Evolutionary conservation across 768 basidiomycete species (phyloP), one percentile per base, ranked within the genome.

Genomic region (Macrolepiota dolichaula): DNA sequence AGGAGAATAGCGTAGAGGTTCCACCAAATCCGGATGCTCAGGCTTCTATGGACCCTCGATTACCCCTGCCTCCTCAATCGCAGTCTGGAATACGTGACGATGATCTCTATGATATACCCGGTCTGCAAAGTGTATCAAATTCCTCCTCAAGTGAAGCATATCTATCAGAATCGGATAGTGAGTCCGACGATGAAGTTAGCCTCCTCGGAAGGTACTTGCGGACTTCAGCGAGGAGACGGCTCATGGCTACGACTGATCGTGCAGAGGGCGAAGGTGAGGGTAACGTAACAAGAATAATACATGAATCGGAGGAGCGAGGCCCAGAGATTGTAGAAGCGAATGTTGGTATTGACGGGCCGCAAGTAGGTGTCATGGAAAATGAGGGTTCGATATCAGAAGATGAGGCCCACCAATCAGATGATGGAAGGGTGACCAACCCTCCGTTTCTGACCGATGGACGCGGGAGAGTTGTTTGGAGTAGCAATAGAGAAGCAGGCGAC

Each of bases 361-460:
- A 62, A 27, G 37, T 54, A 37, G 40, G 32, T 27, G 36, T 42
- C 5, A 44, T 54, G 44, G 40, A 57, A 29, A 27, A 50, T 51
- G 55, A 54, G 49, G 12, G 3, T 15, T 44, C 40, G 36, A 25
- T 40, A 4, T 35, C 25, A 10, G 60, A 35, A 11, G 62, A 58
- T 17, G 61, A 61, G 11, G 44, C 52, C 24, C 40, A 50, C 17
- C 17, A 19, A 22, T 13, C 24, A 13, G 63, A 58, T 12, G 42
- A 36, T 25, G 37, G 51, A 27, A 49, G 51, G 50, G 61, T 44
- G 53, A 56, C 65, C 17, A 76, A 79, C 29, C 82, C 84, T 32
- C 79, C 82, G 6, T 87, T 87, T 66, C 75, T 85, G 61, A 87
- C 86, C 13, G 86, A 88, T 69, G 86, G 86, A 27, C 77, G 86